phyloP scores from a whole-genome alignment of 768 basidiomycete species.

The Collybia sp. region DNA sequence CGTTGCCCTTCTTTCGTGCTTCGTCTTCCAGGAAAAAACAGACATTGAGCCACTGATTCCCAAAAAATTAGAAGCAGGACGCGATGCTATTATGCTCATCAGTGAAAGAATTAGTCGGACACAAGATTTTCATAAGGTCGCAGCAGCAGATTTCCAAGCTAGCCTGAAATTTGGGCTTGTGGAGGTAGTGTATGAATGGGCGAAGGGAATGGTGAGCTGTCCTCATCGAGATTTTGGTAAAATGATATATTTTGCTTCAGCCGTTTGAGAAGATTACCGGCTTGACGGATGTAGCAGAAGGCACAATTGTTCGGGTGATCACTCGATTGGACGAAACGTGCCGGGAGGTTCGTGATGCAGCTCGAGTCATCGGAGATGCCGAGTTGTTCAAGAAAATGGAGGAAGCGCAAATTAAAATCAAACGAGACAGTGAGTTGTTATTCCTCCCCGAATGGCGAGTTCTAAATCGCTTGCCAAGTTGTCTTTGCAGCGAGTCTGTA shows the following conservation, averaged over 20 bases:
- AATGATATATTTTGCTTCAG: conserved; percentile 33
- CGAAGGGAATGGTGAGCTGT: conserved; percentile 88
- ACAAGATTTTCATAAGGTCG: conserved; percentile 79
- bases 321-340: conserved; percentile 96
- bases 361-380: conserved; percentile 94
- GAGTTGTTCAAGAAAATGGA: conserved; percentile 99
- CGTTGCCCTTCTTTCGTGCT: conserved; percentile 91
- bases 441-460: not conserved
- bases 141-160: conserved; percentile 71
- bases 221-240: not conserved
- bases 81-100: conserved; percentile 72
- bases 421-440: conserved; percentile 81
- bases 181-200: conserved; percentile 99
- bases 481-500: conserved; percentile 87
- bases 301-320: conserved; percentile 95
- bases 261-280: conserved; percentile 93
- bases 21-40: conserved; percentile 98
- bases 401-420: conserved; percentile 88
- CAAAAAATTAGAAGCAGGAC: conserved; percentile 73
- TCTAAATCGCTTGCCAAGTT: conserved; percentile 36
- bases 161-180: conserved; percentile 87
- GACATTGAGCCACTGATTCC: conserved; percentile 83
- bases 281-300: conserved; percentile 93
- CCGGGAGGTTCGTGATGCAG: conserved; percentile 94
- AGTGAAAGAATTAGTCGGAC: conserved; percentile 73